phyloP scores from a whole-genome alignment of 371 early-diverging fungal species.

The Mucor plumbeus region DNA sequence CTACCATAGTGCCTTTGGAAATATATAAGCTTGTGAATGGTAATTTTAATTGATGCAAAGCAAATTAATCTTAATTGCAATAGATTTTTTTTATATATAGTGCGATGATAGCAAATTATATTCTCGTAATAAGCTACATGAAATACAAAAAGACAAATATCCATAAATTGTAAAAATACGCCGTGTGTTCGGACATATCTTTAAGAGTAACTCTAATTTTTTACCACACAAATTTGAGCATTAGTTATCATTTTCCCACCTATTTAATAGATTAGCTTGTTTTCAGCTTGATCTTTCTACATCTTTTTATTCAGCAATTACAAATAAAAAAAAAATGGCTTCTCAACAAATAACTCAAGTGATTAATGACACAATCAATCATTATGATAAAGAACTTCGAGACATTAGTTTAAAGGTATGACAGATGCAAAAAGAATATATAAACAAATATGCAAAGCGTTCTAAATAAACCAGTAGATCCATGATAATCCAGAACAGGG shows the following conservation, averaged over 20 bases:
- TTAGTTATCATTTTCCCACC: conserved; percentile 3
- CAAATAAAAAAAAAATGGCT: conserved; percentile 3
- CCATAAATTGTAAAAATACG: not conserved
- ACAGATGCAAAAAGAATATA: not conserved
- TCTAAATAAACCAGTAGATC: conserved; percentile 38
- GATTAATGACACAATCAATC: conserved; percentile 20
- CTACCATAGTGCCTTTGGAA: too few species aligned
- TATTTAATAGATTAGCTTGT: not conserved
- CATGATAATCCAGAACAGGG: conserved; percentile 71
- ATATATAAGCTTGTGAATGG: too few species aligned
- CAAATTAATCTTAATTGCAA: too few species aligned
- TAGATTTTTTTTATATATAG: too few species aligned
- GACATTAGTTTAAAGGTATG: conserved; percentile 30
- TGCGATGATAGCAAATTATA: too few species aligned
- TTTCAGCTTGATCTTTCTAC: not conserved
- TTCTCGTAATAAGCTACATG: too few species aligned
- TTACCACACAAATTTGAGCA: not conserved
- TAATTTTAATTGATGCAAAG: too few species aligned
- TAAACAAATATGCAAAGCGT: conserved; percentile 1
- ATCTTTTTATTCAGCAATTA: not conserved
- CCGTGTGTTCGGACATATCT: not conserved
- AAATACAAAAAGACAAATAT: not conserved
- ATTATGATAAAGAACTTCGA: conserved; percentile 20
- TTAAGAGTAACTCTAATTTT: not conserved
- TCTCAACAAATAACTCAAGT: conserved; percentile 13